phyloP scores from a whole-genome alignment of 768 basidiomycete genomes.

The Pisolithus tinctorius region DNA sequence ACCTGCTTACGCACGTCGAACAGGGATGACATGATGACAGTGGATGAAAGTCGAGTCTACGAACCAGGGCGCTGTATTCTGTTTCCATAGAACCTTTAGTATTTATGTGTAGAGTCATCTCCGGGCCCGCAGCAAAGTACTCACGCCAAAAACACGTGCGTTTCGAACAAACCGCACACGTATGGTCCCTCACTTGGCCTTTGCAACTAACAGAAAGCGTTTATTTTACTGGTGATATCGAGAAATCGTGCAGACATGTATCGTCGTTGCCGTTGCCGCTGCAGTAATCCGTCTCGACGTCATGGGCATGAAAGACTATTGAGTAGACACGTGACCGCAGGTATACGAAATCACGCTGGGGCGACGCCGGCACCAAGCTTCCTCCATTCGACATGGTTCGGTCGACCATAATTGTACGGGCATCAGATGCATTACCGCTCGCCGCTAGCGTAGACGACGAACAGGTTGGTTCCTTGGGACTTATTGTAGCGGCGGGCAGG shows the following conservation, averaged over 20 bases:
- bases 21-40: conserved; percentile 32
- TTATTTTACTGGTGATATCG: too few species aligned
- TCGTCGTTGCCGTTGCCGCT: too few species aligned
- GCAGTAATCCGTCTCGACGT: too few species aligned
- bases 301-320: too few species aligned
- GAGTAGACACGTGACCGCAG: background rate
- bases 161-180: too few species aligned
- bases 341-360: too few species aligned
- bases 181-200: too few species aligned
- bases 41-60: background rate
- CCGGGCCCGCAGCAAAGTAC: background rate
- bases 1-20: conserved; percentile 73
- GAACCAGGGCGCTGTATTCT: background rate
- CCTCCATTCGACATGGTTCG: conserved; percentile 56
- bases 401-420: conserved; percentile 81
- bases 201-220: too few species aligned
- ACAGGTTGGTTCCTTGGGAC: conserved; percentile 48
- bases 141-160: background rate
- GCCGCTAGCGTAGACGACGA: conserved; percentile 98
- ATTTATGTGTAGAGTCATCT: background rate
- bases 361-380: too few species aligned
- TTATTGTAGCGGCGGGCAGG: background rate
- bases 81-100: background rate
- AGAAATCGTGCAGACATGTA: too few species aligned
- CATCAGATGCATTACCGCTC: conserved; percentile 81